Base-by-base conservation (phyloP, 495 filamentous ascomycete species). In the Saxophila tyrrhenica region DNA sequence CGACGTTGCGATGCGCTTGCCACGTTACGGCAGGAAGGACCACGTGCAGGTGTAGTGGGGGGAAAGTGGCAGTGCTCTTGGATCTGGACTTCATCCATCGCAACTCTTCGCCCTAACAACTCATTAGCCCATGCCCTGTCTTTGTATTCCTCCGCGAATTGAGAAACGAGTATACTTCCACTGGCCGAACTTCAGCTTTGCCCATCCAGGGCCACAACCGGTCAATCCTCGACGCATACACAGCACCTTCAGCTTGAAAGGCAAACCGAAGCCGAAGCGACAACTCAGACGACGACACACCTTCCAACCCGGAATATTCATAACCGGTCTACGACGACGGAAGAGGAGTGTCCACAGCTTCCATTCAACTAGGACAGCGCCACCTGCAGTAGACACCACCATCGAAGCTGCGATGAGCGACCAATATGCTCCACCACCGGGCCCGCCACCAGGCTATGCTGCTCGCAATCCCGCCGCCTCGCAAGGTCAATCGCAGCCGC, bases 381-480 rank as follows among this genome's bases (percentile, higher is more conserved):
- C 2, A 15, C 2, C 44, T 42, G 13, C 25, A 8, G 25, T n/a
- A 7, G 16, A 44, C 16, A 48, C 19, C 9, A 24, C 44, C 38
- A 15, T 25, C 25, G 22, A 39, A 7, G 8, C 29, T 38, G 35
- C 29, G 11, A 48, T 48, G 45, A 21, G 45, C 45, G 20, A 35
- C 13, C 9, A 52, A 21, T 57, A 61, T 24, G 25, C 29, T 42
- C 39, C 62, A 15, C 59, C 54, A 45, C 38, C 62, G 44, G 67
- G 60, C 9, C 60, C 65, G 42, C 70, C 71, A 25, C 72, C 72
- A 1, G 67, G 67, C 17, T 70, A 73, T 51, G 57, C 66, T 25
- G 16, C 22, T 25, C 13, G 21, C 9, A 23, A 54, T n/a, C 29
- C 29, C 29, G 22, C 13, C 25, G 24, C 21, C 16, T 46, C 51